These are phyloP conservation scores for Decorospora gaudefroyi DNA, from an alignment of 2,329 filamentous ascomycete species.

Conservation along the genomic window DNA sequence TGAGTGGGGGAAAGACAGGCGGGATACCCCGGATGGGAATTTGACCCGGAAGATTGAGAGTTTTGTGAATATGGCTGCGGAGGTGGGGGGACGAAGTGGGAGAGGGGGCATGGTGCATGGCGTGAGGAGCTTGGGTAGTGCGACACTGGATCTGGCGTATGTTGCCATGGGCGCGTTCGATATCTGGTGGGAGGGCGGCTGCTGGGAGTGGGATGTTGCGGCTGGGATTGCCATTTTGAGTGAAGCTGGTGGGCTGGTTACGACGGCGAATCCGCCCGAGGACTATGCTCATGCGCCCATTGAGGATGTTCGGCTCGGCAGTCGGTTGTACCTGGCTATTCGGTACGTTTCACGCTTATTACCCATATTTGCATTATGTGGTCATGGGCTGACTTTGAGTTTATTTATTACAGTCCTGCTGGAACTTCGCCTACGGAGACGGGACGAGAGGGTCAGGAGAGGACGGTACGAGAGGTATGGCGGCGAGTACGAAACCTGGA, in stretches of 20 bases:
- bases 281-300: constrained; percentile 61
- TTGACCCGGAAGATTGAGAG: constrained; percentile 72
- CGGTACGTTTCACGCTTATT: too few relatives aligned
- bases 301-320: constrained; percentile 64
- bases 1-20: constrained; percentile 79
- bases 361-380: too few relatives aligned
- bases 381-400: not conserved
- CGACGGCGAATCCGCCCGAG: constrained; percentile 71
- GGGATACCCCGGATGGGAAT: constrained; percentile 68
- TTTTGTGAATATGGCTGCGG: constrained; percentile 74
- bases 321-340: constrained; percentile 72
- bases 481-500: constrained; percentile 67
- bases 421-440: constrained; percentile 65
- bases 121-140: constrained; percentile 70
- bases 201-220: constrained; percentile 83
- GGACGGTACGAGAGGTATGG: constrained; percentile 74
- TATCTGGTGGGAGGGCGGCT: constrained; percentile 83
- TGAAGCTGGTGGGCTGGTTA: constrained; percentile 75
- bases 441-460: constrained; percentile 68
- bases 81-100: constrained; percentile 64
- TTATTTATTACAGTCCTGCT: constrained; percentile 58
- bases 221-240: constrained; percentile 73
- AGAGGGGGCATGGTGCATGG: constrained; percentile 81
- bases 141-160: constrained; percentile 75
- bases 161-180: constrained; percentile 75